Evolutionary conservation across 441 rosid species (phyloP).

Genomic region (Arabidopsis lyrata): DNA sequence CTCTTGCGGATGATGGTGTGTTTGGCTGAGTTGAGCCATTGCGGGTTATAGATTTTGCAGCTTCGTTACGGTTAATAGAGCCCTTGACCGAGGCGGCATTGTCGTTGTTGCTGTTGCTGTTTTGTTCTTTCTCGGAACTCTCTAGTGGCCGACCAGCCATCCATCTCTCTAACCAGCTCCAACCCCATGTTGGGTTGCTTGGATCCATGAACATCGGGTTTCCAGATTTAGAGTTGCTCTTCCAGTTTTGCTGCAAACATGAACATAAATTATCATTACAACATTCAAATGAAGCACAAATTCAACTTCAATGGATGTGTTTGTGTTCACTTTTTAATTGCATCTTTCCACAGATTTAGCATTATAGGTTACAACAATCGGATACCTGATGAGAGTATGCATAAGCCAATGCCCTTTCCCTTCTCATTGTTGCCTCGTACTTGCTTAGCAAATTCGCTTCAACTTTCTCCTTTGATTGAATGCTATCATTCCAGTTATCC

Average conservation of each 20-base stretch:
- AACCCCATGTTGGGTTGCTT: conserved; percentile 74
- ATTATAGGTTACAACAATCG: not conserved
- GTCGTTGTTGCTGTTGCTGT: conserved; percentile 48
- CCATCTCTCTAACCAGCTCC: conserved; percentile 86
- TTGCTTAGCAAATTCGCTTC: conserved; percentile 64
- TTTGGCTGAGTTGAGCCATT: conserved; percentile 46
- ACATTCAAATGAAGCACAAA: conserved; percentile 14
- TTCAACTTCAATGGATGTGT: conserved; percentile 10
- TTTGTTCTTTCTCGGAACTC: conserved; percentile 54
- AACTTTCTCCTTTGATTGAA: conserved; percentile 68
- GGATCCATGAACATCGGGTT: conserved; percentile 66
- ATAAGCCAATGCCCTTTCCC: conserved; percentile 72
- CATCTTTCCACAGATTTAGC: conserved; percentile 13
- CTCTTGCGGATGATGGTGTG: conserved; percentile 52
- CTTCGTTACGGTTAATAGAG: conserved; percentile 55
- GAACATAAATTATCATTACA: conserved; percentile 6
- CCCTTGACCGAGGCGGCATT: conserved; percentile 56
- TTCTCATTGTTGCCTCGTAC: conserved; percentile 72
- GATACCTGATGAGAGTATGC: conserved; percentile 75
- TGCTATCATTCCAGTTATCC: conserved; percentile 67
- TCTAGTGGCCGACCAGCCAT: conserved; percentile 94
- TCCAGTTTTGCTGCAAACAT: conserved; percentile 59
- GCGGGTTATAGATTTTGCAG: conserved; percentile 68
- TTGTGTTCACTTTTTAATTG: not conserved
- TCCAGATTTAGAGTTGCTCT: conserved; percentile 56